A percentile compares a stretch with the other conserved stretches of the same genome.
phyloP scores from a whole-genome alignment of 2,329 filamentous ascomycete species.

The Ascochyta viciae-villosae region DNA sequence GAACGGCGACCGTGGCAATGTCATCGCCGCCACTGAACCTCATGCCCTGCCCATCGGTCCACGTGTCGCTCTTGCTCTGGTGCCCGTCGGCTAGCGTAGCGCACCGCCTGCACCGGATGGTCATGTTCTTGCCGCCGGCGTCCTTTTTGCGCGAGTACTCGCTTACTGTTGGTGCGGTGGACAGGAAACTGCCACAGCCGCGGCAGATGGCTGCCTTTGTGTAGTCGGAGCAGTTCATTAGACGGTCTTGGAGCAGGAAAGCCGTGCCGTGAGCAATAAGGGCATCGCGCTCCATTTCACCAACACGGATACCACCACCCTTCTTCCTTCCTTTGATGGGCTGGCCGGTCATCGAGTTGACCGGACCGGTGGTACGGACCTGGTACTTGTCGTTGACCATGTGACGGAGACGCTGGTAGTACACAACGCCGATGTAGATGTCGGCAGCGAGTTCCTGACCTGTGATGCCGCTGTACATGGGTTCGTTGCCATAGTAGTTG shows the following conservation, averaged over 20 bases:
- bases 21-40: conserved; percentile 89
- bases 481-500: conserved; percentile 98
- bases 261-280: conserved; percentile 94
- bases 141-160: conserved; percentile 64
- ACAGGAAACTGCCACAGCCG: conserved; percentile 87
- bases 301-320: conserved; percentile 97
- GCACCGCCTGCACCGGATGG: conserved; percentile 81
- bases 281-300: conserved; percentile 98
- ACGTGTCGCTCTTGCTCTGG: conserved; percentile 71
- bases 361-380: conserved; percentile 92
- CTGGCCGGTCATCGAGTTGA: conserved; percentile 89
- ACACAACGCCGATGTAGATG: conserved; percentile 96
- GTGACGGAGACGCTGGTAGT: conserved; percentile 97
- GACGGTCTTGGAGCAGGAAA: conserved; percentile 90
- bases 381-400: conserved; percentile 99
- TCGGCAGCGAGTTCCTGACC: conserved; percentile 92
- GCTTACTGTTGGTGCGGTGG: conserved; percentile 77
- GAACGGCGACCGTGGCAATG: conserved; percentile 89
- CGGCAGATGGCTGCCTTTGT: conserved; percentile 89
- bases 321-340: conserved; percentile 96
- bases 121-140: conserved; percentile 69
- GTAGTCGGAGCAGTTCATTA: conserved; percentile 98
- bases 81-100: conserved; percentile 61
- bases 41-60: conserved; percentile 88
- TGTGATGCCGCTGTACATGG: conserved; percentile 97